Base-by-base conservation (phyloP, 2,329 filamentous ascomycete species). In the Fusarium sp. region DNA sequence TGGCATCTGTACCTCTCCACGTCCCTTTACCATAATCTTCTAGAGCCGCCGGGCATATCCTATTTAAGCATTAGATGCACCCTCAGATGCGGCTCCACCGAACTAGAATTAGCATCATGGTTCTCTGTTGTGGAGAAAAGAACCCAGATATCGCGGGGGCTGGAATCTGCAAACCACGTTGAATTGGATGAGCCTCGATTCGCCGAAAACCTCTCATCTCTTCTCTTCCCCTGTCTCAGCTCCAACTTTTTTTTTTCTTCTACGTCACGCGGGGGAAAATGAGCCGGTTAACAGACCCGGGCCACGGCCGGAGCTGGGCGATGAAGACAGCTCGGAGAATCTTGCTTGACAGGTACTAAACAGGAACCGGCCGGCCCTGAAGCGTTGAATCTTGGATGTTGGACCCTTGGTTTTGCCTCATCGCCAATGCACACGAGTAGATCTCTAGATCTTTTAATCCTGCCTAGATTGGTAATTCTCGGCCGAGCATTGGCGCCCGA, bases 231-330 rank as follows among this genome's bases (percentile, higher is more conserved):
- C 40, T 56, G 42, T 31, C 27, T 59, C 68, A 27, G 27, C 47
- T 54, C 47, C 27, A 31, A 54, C 6, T 64, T 66, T 70, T 64
- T 70, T 67, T 64, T 66, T 64, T 57, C 40, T 70, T 70, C 64
- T 69, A 78, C 70, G 72, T 78, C 70, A 78, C 76, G 76, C 70
- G 76, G 70, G 66, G 34, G 35, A 31, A 56, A 69, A 63, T 10
- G 61, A 45, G 40, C 72, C 72, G 59, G 69, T 56, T 62, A 47
- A 50, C 35, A 16, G 37, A 65, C 9, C 64, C 60, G 58, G 70
- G 24, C 58, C 52, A 47, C 42, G 52, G 14, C 54, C 52, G 35
- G 66, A 64, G 61, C 52, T 42, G 65, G 54, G 35, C 18, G 47
- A 52, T 52, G 24, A 6, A n/a, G 37, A 67, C 22, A 38, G 38